phyloP scores from a whole-genome alignment of 495 filamentous ascomycete genomes.

The Neurospora sp. region DNA sequence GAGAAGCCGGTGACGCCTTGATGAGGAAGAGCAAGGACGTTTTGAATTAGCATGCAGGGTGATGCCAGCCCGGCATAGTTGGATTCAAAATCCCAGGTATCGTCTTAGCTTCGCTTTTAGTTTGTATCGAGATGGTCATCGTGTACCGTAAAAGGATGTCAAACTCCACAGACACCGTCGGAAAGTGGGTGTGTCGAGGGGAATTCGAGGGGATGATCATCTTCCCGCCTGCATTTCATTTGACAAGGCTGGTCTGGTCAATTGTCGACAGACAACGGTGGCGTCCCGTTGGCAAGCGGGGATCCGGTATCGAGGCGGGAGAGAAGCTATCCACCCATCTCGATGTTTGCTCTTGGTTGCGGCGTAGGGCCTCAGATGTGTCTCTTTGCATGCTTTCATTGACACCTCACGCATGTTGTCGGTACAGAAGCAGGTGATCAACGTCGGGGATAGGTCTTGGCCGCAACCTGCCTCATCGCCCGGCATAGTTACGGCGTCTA shows the following conservation, averaged over 20 bases:
- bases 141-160: neutral
- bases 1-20: neutral
- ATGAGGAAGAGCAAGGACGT: neutral
- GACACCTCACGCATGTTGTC: neutral
- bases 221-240: neutral
- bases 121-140: neutral
- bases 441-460: neutral
- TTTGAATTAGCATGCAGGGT: neutral
- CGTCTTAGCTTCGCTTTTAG: neutral
- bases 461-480: neutral
- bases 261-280: neutral
- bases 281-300: neutral
- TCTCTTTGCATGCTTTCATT: neutral
- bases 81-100: neutral
- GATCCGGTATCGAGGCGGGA: neutral
- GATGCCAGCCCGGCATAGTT: neutral
- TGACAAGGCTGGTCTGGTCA: neutral
- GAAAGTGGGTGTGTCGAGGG: neutral
- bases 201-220: neutral
- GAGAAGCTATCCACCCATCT: neutral
- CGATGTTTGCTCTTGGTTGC: neutral
- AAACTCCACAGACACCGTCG: neutral
- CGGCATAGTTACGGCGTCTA: neutral
- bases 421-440: neutral
- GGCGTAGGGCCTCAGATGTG: neutral